phyloP scores from a whole-genome alignment of 2,329 filamentous ascomycete genomes.

The Blumeriella jaapii region DNA sequence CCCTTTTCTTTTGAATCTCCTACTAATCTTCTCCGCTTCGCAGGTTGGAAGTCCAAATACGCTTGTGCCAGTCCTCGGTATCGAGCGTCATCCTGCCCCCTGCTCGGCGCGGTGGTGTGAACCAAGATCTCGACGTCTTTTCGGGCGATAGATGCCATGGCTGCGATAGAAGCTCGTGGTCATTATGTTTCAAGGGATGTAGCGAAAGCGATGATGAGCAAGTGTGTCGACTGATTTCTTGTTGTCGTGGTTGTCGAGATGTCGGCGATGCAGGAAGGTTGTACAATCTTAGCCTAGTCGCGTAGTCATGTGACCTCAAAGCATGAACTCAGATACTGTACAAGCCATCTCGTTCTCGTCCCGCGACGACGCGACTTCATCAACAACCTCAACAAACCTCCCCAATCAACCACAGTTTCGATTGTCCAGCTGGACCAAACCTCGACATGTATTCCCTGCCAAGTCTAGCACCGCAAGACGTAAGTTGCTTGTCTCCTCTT shows the following conservation, averaged over 20 bases:
- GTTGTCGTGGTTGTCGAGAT: no score
- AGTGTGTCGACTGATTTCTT: no score
- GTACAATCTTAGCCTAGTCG: no score
- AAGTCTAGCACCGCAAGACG: conserved; percentile 58
- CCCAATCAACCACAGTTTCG: neutral
- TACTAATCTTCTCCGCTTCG: conserved; percentile 8
- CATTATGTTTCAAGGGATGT: conserved; percentile 1
- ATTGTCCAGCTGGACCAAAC: neutral
- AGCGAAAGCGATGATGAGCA: no score
- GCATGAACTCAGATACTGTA: no score
- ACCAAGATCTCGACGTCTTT: conserved; percentile 26
- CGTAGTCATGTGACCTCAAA: no score
- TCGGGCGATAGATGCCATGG: conserved; percentile 16
- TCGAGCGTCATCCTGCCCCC: conserved; percentile 24
- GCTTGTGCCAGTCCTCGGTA: conserved; percentile 25
- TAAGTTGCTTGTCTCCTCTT: no score
- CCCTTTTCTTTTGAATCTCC: conserved; percentile 23
- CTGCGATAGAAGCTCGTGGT: conserved; percentile 1
- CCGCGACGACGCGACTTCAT: neutral
- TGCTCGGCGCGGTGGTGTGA: conserved; percentile 25
- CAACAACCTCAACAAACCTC: no score
- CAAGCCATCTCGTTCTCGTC: no score
- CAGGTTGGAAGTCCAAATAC: conserved; percentile 23
- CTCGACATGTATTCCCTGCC: conserved; percentile 45
- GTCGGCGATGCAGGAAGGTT: no score